These are phyloP conservation scores for Podila horticola DNA, from an alignment of 192 early-diverging fungal species.

Conservation along the genomic window DNA sequence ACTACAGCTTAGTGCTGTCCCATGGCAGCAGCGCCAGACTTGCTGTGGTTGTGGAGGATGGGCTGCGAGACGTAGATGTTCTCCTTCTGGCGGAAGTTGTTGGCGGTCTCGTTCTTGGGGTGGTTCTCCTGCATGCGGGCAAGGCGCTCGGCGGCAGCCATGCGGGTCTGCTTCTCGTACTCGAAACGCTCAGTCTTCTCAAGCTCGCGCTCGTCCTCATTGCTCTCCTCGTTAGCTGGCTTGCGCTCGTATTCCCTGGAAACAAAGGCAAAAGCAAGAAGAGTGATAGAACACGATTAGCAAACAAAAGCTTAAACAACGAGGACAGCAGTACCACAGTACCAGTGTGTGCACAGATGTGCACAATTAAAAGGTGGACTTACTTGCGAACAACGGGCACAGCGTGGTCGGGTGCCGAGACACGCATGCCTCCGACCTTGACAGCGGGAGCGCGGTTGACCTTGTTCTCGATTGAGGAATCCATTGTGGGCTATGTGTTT, in stretches of 20 bases:
- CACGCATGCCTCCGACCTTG: conserved; percentile 48
- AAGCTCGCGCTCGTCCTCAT: conserved; percentile 48
- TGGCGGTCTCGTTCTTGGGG: conserved; percentile 26
- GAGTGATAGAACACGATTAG: neutral
- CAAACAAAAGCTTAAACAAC: neutral
- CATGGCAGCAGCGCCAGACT: conserved; percentile 35
- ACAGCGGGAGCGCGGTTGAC: conserved; percentile 25
- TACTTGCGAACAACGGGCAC: conserved; percentile 52
- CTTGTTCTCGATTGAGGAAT: conserved; percentile 34
- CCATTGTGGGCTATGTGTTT: conserved; percentile 20
- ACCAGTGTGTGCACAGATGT: neutral
- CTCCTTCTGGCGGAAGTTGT: conserved; percentile 32
- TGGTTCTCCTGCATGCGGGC: conserved; percentile 33
- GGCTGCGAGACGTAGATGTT: conserved; percentile 46
- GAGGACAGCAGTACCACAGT: neutral
- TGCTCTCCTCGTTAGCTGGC: conserved; percentile 13
- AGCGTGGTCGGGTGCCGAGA: conserved; percentile 31
- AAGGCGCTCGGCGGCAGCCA: conserved; percentile 35
- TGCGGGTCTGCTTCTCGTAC: conserved; percentile 43
- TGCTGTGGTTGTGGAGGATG: conserved; percentile 46
- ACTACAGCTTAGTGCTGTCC: neutral
- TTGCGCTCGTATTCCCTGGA: conserved; percentile 40
- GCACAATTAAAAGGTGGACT: neutral
- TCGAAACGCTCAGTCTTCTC: conserved; percentile 43
- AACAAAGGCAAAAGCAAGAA: neutral